Conservation (phyloP, 257 asterid genomes). For the Thymus quinquecostatus region DNA sequence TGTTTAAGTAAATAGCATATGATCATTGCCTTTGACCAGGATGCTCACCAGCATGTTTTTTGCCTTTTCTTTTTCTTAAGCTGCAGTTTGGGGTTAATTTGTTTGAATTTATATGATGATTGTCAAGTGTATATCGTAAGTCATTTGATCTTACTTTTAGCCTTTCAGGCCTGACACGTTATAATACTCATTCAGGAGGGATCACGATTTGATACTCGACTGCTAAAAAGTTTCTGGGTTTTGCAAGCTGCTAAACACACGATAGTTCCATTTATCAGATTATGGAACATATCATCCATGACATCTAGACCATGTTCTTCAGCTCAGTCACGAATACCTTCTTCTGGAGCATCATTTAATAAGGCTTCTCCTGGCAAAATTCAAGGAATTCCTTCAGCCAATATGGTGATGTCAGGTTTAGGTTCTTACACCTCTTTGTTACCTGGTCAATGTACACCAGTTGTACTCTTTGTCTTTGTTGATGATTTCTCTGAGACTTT, state of each 20-base stretch:
- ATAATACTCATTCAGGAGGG: slow-evolving; percentile 83
- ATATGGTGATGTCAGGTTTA: slow-evolving; percentile 67
- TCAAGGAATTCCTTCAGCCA: slow-evolving; percentile 62
- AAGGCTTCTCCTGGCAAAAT: slow-evolving; percentile 73
- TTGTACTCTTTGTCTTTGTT: slow-evolving; percentile 76
- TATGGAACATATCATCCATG: slow-evolving; percentile 48
- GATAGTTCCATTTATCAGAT: slow-evolving; percentile 59
- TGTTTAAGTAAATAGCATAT: no score
- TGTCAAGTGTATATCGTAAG: slow-evolving; percentile 34
- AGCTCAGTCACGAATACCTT: slow-evolving; percentile 52
- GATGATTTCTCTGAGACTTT: slow-evolving; percentile 75
- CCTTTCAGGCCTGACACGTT: slow-evolving; percentile 93
- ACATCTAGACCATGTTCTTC: slow-evolving; percentile 53
- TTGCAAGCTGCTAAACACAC: slow-evolving; percentile 90
- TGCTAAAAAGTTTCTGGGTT: slow-evolving; percentile 67
- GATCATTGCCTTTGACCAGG: no score
- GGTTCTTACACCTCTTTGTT: slow-evolving; percentile 78
- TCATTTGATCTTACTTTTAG: slow-evolving; percentile 60
- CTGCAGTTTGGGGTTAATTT: background rate
- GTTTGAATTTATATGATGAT: background rate
- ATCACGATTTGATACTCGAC: slow-evolving; percentile 74
- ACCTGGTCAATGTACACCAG: slow-evolving; percentile 96
- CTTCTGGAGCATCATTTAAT: slow-evolving; percentile 49
- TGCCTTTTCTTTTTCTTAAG: background rate
- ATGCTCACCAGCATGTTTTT: background rate